Conservation (phyloP, 1,139 yeast species). For the Geotrichum europaeum region DNA sequence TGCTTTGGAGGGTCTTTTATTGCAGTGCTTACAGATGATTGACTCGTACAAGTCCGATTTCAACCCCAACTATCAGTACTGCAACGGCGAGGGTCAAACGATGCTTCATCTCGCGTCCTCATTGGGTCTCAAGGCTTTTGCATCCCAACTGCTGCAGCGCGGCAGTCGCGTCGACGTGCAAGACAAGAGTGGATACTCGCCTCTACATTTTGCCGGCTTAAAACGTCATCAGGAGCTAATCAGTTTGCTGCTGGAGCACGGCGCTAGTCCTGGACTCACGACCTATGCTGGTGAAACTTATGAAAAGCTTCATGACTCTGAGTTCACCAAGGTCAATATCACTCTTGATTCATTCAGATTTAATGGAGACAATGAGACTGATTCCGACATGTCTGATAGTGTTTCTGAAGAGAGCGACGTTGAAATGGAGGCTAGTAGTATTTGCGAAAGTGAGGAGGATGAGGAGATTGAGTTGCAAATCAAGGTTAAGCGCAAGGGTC, state of each 20-base stretch:
- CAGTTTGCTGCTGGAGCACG: slow-evolving; percentile 50
- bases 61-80: slow-evolving; percentile 66
- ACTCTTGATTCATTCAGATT: slow-evolving; percentile 14
- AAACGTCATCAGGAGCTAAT: slow-evolving; percentile 59
- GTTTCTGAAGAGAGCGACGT: slow-evolving; percentile 18
- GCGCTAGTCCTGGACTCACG: slow-evolving; percentile 51
- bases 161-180: slow-evolving; percentile 67
- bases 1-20: slow-evolving; percentile 53
- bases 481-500: slow-evolving; percentile 7
- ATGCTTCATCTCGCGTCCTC: slow-evolving; percentile 72
- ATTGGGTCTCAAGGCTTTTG: slow-evolving; percentile 56
- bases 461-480: slow-evolving; percentile 14
- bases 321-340: neutral
- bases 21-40: slow-evolving; percentile 59
- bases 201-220: slow-evolving; percentile 74
- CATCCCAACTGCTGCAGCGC: slow-evolving; percentile 55
- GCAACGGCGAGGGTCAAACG: slow-evolving; percentile 73
- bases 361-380: slow-evolving; percentile 6
- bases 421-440: slow-evolving; percentile 18
- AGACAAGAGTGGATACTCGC: slow-evolving; percentile 72
- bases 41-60: slow-evolving; percentile 50
- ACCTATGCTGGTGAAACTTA: slow-evolving; percentile 46
- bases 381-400: neutral
- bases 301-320: slow-evolving; percentile 45
- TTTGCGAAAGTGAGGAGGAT: slow-evolving; percentile 28